Evolutionary conservation across 2,329 filamentous ascomycete genomes (phyloP).

Genomic region (Hymenoscyphus scutula): DNA sequence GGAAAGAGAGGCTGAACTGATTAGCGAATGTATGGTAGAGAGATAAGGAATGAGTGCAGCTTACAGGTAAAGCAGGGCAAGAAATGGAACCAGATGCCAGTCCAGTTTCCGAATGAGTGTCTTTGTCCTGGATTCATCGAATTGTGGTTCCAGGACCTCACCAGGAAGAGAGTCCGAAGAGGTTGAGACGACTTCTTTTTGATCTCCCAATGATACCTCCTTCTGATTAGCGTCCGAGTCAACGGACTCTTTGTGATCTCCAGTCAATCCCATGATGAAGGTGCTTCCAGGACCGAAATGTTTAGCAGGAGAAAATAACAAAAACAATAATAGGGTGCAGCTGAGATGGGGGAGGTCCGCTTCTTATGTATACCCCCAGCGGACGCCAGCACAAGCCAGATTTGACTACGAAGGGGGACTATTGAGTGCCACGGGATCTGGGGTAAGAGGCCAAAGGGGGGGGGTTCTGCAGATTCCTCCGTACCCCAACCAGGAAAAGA

Average conservation of each 20-base stretch:
- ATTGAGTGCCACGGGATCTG: not conserved
- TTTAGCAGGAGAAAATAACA: not conserved
- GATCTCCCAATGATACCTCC: not conserved
- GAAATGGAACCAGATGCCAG: slow-evolving; percentile 39
- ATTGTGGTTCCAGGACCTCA: slow-evolving; percentile 10
- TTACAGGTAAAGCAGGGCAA: slow-evolving; percentile 52
- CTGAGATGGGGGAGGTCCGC: not conserved
- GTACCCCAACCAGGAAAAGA: not conserved
- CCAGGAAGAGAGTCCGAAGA: not conserved
- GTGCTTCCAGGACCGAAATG: not conserved
- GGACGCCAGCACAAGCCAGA: not conserved
- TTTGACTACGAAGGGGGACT: not conserved
- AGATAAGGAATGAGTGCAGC: not conserved
- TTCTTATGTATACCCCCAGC: slow-evolving; percentile 3
- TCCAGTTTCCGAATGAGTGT: slow-evolving; percentile 32
- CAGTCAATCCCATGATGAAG: slow-evolving; percentile 2
- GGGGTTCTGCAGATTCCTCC: not conserved
- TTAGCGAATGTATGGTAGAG: not conserved
- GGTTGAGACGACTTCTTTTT: slow-evolving; percentile 5
- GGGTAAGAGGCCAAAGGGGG: no score
- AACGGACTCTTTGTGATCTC: not conserved
- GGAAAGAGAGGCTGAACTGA: slow-evolving; percentile 28
- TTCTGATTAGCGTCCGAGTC: slow-evolving; percentile 6
- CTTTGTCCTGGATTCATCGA: slow-evolving; percentile 22
- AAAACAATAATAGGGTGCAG: not conserved